Evolutionary conservation across 2,329 filamentous ascomycete species (phyloP).

Genomic region (Arthrobotrys sphaeroides): DNA sequence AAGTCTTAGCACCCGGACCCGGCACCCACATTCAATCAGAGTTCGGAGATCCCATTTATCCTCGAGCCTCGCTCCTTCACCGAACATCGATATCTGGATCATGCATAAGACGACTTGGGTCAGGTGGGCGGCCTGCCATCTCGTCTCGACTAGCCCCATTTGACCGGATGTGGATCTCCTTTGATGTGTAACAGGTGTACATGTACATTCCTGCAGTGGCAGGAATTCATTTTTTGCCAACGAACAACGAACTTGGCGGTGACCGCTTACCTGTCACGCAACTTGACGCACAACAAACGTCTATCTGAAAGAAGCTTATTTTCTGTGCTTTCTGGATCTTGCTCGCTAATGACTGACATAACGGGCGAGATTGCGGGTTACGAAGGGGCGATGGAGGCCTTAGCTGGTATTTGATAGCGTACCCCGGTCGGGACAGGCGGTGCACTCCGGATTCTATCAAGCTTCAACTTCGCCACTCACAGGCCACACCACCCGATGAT

Average conservation of each 20-base stretch:
- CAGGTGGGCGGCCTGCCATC: constrained; percentile 51
- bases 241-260: constrained; percentile 34
- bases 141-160: constrained; percentile 53
- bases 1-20: neutral
- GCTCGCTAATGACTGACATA: constrained; percentile 39
- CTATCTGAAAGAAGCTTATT: constrained; percentile 46
- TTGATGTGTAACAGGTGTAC: constrained; percentile 54
- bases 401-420: constrained; percentile 47
- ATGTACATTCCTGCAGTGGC: constrained; percentile 52
- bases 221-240: constrained; percentile 51
- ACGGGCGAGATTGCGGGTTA: constrained; percentile 4
- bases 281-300: constrained; percentile 24
- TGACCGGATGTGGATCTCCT: constrained; percentile 44
- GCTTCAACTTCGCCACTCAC: constrained; percentile 44
- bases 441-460: constrained; percentile 38
- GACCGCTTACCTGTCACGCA: constrained; percentile 39
- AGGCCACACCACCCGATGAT: constrained; percentile 26
- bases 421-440: constrained; percentile 39
- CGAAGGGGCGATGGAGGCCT: constrained; percentile 20
- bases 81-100: constrained; percentile 39
- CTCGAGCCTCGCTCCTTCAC: constrained; percentile 38
- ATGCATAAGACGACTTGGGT: constrained; percentile 49
- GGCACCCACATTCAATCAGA: neutral
- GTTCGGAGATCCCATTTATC: neutral
- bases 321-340: neutral